A percentile compares a stretch with the other conserved stretches of the same genome.
Evolutionary conservation across 352 stramenopile genomes (phyloP).

Genomic region (Pythium vanterpoolii): DNA sequence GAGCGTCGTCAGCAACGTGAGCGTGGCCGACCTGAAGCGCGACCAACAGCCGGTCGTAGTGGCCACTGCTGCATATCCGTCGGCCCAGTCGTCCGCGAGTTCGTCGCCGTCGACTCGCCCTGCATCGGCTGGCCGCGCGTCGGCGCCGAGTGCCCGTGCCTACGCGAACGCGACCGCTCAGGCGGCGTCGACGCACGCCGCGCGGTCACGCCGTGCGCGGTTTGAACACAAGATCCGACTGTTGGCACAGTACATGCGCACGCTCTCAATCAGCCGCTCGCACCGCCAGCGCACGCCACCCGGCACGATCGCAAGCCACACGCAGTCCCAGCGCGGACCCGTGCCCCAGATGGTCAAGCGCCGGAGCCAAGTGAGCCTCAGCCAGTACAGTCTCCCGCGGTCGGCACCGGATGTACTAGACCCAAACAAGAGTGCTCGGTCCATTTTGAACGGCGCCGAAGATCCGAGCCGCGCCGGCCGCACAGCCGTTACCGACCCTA

Average conservation of each 20-base stretch:
- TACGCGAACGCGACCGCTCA: not conserved
- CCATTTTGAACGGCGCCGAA: not conserved
- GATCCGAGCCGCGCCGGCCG: conserved; percentile 8
- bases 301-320: conserved; percentile 1
- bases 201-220: conserved; percentile 8
- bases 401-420: conserved; percentile 23
- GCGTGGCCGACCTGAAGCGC: conserved; percentile 21
- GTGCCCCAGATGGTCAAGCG: conserved; percentile 16
- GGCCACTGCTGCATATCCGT: not conserved
- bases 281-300: conserved; percentile 8
- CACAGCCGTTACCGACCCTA: no score
- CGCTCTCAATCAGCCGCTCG: conserved; percentile 16
- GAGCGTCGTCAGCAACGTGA: conserved; percentile 22
- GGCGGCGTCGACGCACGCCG: not conserved
- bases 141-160: not conserved
- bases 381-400: conserved; percentile 18
- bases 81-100: not conserved
- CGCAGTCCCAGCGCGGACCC: not conserved
- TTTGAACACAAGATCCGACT: conserved; percentile 25
- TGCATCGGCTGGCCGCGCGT: not conserved
- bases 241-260: conserved; percentile 26
- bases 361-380: conserved; percentile 21
- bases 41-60: conserved; percentile 11
- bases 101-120: conserved; percentile 1
- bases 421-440: conserved; percentile 13